phyloP scores from a whole-genome alignment of 2,329 filamentous ascomycete genomes.

The Aspergillus ibericus region DNA sequence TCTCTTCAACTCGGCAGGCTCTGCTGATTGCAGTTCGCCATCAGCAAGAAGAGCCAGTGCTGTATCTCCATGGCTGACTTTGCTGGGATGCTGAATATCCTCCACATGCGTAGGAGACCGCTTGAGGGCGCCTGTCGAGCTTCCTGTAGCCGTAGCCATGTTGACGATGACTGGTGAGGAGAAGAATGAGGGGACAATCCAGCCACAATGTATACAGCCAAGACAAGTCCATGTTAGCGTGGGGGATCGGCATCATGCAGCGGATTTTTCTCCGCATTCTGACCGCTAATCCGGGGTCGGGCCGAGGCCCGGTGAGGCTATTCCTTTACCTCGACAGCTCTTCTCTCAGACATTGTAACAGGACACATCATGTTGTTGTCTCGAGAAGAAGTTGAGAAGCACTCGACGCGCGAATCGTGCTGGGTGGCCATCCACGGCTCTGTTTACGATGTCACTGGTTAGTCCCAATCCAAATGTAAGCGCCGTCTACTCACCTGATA shows the following conservation, averaged over 20 bases:
- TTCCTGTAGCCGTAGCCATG: not conserved
- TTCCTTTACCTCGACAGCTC: not conserved
- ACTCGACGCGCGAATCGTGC: conserved; percentile 49
- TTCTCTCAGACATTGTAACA: not conserved
- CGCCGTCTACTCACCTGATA: conserved; percentile 8
- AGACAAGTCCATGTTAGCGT: not conserved
- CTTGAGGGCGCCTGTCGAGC: not conserved
- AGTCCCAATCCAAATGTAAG: not conserved
- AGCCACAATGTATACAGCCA: not conserved
- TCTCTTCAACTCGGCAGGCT: not conserved
- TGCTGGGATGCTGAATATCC: not conserved
- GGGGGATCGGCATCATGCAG: not conserved
- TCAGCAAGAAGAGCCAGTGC: not conserved
- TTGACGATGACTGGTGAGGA: not conserved
- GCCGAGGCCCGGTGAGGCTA: not conserved
- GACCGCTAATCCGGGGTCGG: not conserved
- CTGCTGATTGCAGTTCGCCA: not conserved
- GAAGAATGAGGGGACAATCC: not conserved
- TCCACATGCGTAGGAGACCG: not conserved
- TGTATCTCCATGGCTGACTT: conserved; percentile 1
- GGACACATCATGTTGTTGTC: conserved; percentile 34
- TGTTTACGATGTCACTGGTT: conserved; percentile 52
- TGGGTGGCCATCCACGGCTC: conserved; percentile 55
- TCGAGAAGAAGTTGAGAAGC: conserved; percentile 51
- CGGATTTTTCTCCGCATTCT: conserved; percentile 5